phyloP scores from a whole-genome alignment of 2,329 filamentous ascomycete species.

The Calycina marina region DNA sequence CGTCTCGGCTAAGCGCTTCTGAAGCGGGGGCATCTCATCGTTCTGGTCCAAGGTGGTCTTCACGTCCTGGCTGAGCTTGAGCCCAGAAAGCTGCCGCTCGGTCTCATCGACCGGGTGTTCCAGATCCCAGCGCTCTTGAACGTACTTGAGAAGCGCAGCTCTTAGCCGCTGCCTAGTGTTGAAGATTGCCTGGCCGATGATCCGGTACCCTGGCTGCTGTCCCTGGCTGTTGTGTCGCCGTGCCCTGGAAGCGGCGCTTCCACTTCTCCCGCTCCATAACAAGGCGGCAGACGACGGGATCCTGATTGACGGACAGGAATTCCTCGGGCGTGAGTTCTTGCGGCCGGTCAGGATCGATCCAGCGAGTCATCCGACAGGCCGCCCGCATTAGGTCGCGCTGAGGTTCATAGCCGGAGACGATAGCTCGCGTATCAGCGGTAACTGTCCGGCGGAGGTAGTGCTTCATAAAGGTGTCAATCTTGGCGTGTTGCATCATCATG shows the following conservation, averaged over 20 bases:
- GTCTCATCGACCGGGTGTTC: conserved; percentile 1
- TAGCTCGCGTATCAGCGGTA: conserved; percentile 8
- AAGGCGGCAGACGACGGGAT: neutral
- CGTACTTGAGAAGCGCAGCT: neutral
- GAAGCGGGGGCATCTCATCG: neutral
- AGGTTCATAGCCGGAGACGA: conserved; percentile 8
- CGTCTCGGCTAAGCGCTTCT: neutral
- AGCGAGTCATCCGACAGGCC: neutral
- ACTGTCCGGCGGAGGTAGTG: conserved; percentile 8
- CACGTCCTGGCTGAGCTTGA: neutral
- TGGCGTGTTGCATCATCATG: conserved; percentile 12
- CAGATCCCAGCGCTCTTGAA: conserved; percentile 2
- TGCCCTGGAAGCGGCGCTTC: neutral
- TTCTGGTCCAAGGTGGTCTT: neutral
- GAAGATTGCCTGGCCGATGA: neutral
- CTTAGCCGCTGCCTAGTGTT: neutral
- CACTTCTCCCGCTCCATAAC: neutral
- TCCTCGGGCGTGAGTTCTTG: neutral
- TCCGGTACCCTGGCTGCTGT: neutral
- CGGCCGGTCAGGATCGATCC: neutral
- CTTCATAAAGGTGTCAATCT: conserved; percentile 12
- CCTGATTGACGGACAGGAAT: neutral
- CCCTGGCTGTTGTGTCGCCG: neutral
- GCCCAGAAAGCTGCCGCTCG: neutral
- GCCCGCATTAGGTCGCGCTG: conserved; percentile 8